phyloP scores from a whole-genome alignment of 2,329 filamentous ascomycete species.

The Eutypa lata region DNA sequence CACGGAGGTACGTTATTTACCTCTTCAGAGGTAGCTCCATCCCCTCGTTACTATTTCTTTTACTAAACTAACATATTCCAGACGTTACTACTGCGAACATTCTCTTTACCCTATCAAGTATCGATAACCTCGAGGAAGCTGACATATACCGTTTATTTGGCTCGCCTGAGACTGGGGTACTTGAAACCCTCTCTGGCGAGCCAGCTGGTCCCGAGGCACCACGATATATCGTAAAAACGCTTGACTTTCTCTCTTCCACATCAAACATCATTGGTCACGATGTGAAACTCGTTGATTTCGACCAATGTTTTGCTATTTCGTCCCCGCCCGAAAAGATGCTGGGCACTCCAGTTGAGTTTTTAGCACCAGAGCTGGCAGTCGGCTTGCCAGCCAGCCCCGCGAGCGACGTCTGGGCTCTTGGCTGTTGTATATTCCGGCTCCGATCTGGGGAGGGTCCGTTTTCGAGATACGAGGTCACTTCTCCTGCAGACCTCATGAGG shows the following conservation, averaged over 20 bases:
- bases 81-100: no score
- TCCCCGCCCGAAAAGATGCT: slow-evolving; percentile 13
- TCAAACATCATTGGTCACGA: slow-evolving; percentile 12
- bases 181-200: no score
- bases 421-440: slow-evolving; percentile 4
- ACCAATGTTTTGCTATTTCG: slow-evolving; percentile 10
- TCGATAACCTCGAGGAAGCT: no score
- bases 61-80: no score
- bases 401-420: slow-evolving; percentile 15
- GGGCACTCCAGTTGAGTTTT: slow-evolving; percentile 16
- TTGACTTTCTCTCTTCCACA: slow-evolving; percentile 15
- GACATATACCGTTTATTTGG: no score
- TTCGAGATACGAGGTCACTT: slow-evolving; percentile 8
- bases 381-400: slow-evolving; percentile 11
- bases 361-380: slow-evolving; percentile 20
- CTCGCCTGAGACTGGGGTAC: no score
- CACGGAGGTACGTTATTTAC: slow-evolving; percentile 25
- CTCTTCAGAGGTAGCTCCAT: no score
- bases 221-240: slow-evolving; percentile 17
- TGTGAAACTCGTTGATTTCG: slow-evolving; percentile 9
- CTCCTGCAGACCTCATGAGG: slow-evolving; percentile 7
- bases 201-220: neutral
- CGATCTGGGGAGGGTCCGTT: slow-evolving; percentile 10
- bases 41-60: no score
- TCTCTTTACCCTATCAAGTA: no score